Evolutionary conservation across 208 protist species (phyloP), one percentile per base, ranked within the genome.

Genomic region (Histomonas meleagridis): DNA sequence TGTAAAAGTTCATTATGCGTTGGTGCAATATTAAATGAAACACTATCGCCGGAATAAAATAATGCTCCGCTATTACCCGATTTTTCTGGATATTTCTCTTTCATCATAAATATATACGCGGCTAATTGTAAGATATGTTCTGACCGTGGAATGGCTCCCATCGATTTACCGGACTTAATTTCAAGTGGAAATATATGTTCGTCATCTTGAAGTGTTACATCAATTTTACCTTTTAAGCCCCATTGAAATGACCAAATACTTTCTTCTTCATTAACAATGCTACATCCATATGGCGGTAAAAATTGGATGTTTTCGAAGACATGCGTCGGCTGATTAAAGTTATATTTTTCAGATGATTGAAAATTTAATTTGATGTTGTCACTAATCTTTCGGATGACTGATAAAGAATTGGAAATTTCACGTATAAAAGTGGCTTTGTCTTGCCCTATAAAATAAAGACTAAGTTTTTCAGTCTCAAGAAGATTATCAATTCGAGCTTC

Each of bases 141-240:
- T 32, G 48, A 35, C n/a, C n/a, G 9, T 5, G 60, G 60, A 0
- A 3, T 10, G 12, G 12, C 5, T 48, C 70, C 70, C n/a, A 14
- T 48, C 51, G 70, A 81, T 32, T 7, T 51, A n/a, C 70, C 70
- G 23, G 40, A 32, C 28, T 81, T 81, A 12, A 81, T 32, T 81
- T 81, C 70, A 16, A 81, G n/a, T n/a, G 70, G 70, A 43, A 81
- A 81, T 18, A 81, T 26, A 51, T 23, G 26, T 38, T 23, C 70
- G 9, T 51, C 43, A n/a, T 81, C 5, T 51, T 81, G 12, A 4
- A 81, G 26, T 51, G 70, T 81, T 21, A 23, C 70, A 81, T 81
- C 70, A 16, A 81, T 81, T 81, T 81, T 81, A 51, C 70, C 70
- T 81, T 81, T 81, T n/a, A 81, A 21, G 1, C 70, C 70, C 70